Evolutionary conservation across 306 rosid species (phyloP), one percentile per base, ranked within the genome.

Genomic region (Lotus japonicus): DNA sequence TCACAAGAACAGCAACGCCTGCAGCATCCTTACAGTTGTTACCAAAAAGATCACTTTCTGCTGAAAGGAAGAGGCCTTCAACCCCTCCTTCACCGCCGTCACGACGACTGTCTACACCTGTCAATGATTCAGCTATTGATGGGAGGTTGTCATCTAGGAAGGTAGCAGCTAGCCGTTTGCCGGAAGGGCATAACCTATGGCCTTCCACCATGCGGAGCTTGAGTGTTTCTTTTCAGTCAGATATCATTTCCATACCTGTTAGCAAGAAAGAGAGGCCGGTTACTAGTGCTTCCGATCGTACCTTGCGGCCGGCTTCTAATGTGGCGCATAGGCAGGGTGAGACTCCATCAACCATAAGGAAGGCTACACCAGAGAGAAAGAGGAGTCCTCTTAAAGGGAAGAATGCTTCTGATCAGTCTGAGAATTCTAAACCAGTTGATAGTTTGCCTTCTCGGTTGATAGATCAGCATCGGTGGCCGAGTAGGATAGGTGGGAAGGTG

Each of bases 181-280:
- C 82, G 0, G 97, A 91, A 18, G 46, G 94, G 66, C 75, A n/a
- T n/a, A n/a, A n/a, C n/a, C n/a, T 91, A 81, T 91, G 97, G 97
- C 97, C 97, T 43, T 91, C 97, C 52, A 91, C 96, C 6, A 91
- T 91, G 97, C 76, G 97, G 17, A 91, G 97, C 67, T 75, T 91
- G 83, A 88, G 89, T n/a, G 97, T 88, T 48, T 91, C 97, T 7
- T 91, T 91, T 45, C 94, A 88, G 75, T 82, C 97, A 3, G 97
- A 88, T 73, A n/a, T 78, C 59, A 76, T 86, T 72, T 88, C 96
- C 31, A 84, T 86, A 63, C 97, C 97, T 5, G 88, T 85, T 23
- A 77, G 88, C 73, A 88, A 86, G 89, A 91, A 86, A 81, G 96
- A 85, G 75, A 91, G 84, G 73, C 86, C 91, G 11, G 79, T 71